Percentiles rank a stretch among this genome's conserved stretches.
phyloP scores from a whole-genome alignment of 805 yeast species.

The Candida piceae region DNA sequence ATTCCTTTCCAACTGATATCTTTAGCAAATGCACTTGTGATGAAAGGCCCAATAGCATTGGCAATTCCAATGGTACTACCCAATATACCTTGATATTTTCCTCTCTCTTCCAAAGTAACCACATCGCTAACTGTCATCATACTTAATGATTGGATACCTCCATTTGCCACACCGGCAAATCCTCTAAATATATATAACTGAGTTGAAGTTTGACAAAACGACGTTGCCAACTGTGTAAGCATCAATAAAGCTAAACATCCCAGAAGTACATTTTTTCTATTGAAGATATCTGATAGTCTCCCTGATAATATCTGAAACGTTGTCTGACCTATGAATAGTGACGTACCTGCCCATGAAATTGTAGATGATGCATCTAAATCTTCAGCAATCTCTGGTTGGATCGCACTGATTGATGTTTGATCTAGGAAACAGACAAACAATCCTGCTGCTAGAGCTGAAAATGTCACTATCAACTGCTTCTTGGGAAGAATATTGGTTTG shows the following conservation, averaged over 20 bases:
- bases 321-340: conserved; percentile 45
- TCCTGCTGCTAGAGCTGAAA: conserved; percentile 35
- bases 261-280: conserved; percentile 42
- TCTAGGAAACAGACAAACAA: conserved; percentile 41
- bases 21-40: conserved; percentile 46
- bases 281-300: conserved; percentile 50
- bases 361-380: conserved; percentile 40
- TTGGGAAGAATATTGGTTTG: conserved; percentile 38
- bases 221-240: conserved; percentile 45
- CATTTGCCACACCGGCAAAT: conserved; percentile 51
- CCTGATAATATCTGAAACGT: conserved; percentile 51
- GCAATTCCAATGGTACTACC: conserved; percentile 49
- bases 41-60: conserved; percentile 50
- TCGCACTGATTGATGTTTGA: conserved; percentile 45
- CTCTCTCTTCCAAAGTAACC: conserved; percentile 48
- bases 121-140: conserved; percentile 53
- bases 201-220: conserved; percentile 43
- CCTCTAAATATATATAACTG: conserved; percentile 50
- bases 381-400: conserved; percentile 42
- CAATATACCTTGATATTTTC: conserved; percentile 52
- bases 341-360: conserved; percentile 58
- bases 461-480: conserved; percentile 33
- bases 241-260: conserved; percentile 35
- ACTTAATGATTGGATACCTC: conserved; percentile 45
- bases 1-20: conserved; percentile 46